Evolutionary conservation across 208 protist species (phyloP), one percentile per base, ranked within the genome.

Genomic region (Angomonas deanei): DNA sequence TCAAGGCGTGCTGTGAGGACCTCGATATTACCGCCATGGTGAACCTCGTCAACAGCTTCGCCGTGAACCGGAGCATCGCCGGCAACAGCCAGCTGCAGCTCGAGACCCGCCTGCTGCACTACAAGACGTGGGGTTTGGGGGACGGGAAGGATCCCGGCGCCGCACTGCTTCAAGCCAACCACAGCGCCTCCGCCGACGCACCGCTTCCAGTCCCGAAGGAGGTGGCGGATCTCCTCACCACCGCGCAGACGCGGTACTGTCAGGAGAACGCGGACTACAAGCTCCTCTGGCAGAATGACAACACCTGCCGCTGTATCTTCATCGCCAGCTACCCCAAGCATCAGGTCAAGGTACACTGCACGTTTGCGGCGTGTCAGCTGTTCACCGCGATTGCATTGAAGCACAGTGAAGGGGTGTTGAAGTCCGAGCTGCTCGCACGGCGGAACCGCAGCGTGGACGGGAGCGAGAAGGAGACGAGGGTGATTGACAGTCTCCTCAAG

Each of bases 311-410:
- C 63, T 66, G 42, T 8, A 66, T 46, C 49, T 75, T 79, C 53
- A 68, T 33, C 27, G 48, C 76, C 24, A 1, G 17, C 11, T 83
- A 71, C 66, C 77, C 77, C 19, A 67, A 70, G 26, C 57, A 57
- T 2, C 11, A 56, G 31, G 70, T 48, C 10, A 81, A 65, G 23
- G 48, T 85, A 11, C 67, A 78, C 72, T 68, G 64, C 23, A 66
- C 68, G 0, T 52, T 85, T 31, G 38, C 72, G 48, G 63, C 71
- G 24, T 72, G 76, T 27, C 70, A 69, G 38, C 68, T 82, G 13
- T 72, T 81, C 55, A 63, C 78, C 24, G 61, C 71, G 3, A 68
- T 84, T 21, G 65, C 70, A 24, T 53, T 88, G 72, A 88, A 84
- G 67, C 56, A 52, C 32, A 54, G 55, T 23, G 66, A 70, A 33